Conservation (phyloP, 306 rosid species). For the Prunus kanzakura region DNA sequence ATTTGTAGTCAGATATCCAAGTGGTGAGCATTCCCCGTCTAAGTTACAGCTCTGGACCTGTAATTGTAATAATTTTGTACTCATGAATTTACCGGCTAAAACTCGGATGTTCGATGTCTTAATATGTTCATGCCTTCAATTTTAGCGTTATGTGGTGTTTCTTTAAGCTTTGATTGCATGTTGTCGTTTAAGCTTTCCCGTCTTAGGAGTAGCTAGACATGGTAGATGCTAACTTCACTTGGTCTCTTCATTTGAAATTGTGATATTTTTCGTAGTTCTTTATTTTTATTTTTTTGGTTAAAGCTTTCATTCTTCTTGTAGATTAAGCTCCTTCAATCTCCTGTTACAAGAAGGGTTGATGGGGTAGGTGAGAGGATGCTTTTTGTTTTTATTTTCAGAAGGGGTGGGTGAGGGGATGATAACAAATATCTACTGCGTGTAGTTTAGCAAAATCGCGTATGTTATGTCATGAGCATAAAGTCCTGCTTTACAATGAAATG, state of each 20-base stretch:
- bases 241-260: not conserved
- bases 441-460: no score
- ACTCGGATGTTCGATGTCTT: not conserved
- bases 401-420: not conserved
- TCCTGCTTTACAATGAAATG: not conserved
- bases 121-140: conserved; percentile 12
- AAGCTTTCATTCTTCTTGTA: no score
- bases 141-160: not conserved
- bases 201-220: not conserved
- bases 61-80: not conserved
- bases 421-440: no score
- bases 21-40: conserved; percentile 50
- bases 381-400: no score
- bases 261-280: not conserved
- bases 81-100: not conserved
- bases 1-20: conserved; percentile 72
- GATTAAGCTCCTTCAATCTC: no score
- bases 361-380: no score
- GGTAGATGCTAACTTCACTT: not conserved
- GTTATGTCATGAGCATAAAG: not conserved
- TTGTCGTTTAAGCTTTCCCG: not conserved
- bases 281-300: no score
- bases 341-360: no score
- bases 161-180: not conserved
- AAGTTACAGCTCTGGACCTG: not conserved